Evolutionary conservation across 805 yeast species (phyloP), one percentile per base, ranked within the genome.

Genomic region (Saturnispora halmiae): DNA sequence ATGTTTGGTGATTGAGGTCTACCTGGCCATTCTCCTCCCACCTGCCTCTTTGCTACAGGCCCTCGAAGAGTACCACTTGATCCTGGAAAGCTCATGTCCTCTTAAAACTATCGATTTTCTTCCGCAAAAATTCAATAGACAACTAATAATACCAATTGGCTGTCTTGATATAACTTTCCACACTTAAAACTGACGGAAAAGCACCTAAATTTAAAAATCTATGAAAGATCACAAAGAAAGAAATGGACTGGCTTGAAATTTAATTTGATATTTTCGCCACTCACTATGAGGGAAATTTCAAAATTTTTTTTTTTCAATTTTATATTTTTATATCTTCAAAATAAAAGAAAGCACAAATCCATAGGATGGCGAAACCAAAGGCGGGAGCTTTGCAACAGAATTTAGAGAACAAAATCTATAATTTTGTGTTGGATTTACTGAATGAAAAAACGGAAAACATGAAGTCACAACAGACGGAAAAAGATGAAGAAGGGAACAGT

Each of bases 371-470:
- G 6, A 45, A 47, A 29, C 30, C 43, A 2, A 47, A 47, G 19
- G 30, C 43, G 2, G 59, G 59, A 3, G 38, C 47, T 13, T 46
- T 60, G 22, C 61, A 58, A 26, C 51, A 55, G 30, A 58, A 57
- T 11, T 51, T 79, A 39, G 85, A 80, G 48, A 71, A 69, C 43
- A 78, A 75, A 48, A 65, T 82, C 2, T 67, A 71, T 40, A 73
- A 68, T 38, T 62, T 75, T 16, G 70, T 82, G 1, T 73, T 74
- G 51, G 63, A 67, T 10, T 59, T 81, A 28, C 61, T 82, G 20
- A 84, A 77, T 28, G 82, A 77, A 47, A 72, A 71, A 51, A 71
- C 83, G 0, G 63, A 65, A 9, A 68, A 65, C n/a, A 42, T 60
- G 57, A 59, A 46, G 31, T 21, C 31, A 2, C 14, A 22, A 6